Base-by-base conservation (phyloP, 768 basidiomycete genomes). In the Pisolithus albus region DNA sequence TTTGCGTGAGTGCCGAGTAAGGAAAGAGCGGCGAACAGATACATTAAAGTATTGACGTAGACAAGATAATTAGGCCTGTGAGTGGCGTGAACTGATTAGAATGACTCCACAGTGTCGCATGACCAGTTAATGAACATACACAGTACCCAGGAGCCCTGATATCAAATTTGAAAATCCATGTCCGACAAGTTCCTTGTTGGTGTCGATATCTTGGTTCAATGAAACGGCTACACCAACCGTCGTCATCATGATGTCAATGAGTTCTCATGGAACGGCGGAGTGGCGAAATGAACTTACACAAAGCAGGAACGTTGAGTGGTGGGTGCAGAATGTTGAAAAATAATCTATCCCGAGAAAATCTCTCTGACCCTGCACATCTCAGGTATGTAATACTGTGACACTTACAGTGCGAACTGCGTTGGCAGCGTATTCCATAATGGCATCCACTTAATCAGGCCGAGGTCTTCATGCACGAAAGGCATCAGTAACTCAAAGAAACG, bases 161-260 rank as follows among this genome's bases (percentile, higher is more conserved):
- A 88, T 72, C 4, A 97, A 57, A 64, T 99, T 97, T 1, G 92
- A 93, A 53, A 89, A 84, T 8, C 95, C 95, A 64, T 99, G 95
- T 0, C 80, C 91, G 44, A 96, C 80, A 9, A 98, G 82, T 64
- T 99, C 95, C 54, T 85, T 84, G 67, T 98, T 85, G 0, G 94
- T 93, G 57, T 96, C 84, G 52, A 96, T 77, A 45, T 97, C 93
- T 59, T 86, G 83, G 56, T 88, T 79, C 26, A 99, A 74, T 13
- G 92, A 95, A 13, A 99, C 88, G 46, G 89, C 89, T 88, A 42
- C 30, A 32, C 30, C 30, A 7, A 34, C 5, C 11, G 34, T 34
- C 34, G 34, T 15, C 11, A 15, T 13, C 13, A 34, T 34, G 11
- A 34, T 13, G 13, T 34, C 34, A 34, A 11, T 18, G 23, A 30